Percentiles rank a stretch among this genome's conserved stretches.
These are phyloP conservation scores for Phytopythium helicoides DNA, from an alignment of 352 stramenopile species.

Conservation along the genomic window DNA sequence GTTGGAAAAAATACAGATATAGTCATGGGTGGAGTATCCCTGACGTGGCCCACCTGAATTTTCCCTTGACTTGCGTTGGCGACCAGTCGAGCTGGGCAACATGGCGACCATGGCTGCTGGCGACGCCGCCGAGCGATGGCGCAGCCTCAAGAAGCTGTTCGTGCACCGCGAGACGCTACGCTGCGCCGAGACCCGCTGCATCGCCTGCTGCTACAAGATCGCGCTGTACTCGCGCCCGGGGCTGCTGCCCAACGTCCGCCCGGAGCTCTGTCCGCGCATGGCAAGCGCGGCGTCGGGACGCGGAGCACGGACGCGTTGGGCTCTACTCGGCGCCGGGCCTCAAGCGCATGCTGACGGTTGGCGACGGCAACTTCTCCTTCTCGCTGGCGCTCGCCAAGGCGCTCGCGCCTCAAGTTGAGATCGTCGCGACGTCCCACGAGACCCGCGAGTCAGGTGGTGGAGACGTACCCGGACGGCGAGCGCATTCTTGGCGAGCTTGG, in stretches of 20 bases:
- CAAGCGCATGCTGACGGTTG: constrained; percentile 86
- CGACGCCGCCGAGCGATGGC: constrained; percentile 20
- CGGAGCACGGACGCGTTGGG: constrained; percentile 31
- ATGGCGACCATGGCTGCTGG: not conserved
- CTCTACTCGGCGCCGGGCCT: constrained; percentile 54
- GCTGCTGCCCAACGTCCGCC: constrained; percentile 68
- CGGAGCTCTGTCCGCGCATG: constrained; percentile 72
- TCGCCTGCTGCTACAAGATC: constrained; percentile 89
- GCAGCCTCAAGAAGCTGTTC: constrained; percentile 52
- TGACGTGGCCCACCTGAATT: not conserved
- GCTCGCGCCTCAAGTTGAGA: constrained; percentile 33
- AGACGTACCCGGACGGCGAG: constrained; percentile 90
- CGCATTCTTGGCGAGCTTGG: constrained; percentile 77
- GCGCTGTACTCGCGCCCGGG: constrained; percentile 54
- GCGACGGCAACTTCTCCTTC: constrained; percentile 97
- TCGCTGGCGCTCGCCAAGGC: constrained; percentile 86
- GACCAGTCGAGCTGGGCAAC: not conserved
- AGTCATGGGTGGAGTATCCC: not conserved
- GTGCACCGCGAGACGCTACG: constrained; percentile 66
- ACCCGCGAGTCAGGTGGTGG: constrained; percentile 72
- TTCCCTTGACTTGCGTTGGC: not conserved
- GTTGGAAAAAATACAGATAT: too few relatives aligned
- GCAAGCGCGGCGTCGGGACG: too few relatives aligned
- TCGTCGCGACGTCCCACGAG: constrained; percentile 94
- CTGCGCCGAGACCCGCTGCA: constrained; percentile 69